Conservation (phyloP, 768 basidiomycete species). For the Hypholoma sublateritium region DNA sequence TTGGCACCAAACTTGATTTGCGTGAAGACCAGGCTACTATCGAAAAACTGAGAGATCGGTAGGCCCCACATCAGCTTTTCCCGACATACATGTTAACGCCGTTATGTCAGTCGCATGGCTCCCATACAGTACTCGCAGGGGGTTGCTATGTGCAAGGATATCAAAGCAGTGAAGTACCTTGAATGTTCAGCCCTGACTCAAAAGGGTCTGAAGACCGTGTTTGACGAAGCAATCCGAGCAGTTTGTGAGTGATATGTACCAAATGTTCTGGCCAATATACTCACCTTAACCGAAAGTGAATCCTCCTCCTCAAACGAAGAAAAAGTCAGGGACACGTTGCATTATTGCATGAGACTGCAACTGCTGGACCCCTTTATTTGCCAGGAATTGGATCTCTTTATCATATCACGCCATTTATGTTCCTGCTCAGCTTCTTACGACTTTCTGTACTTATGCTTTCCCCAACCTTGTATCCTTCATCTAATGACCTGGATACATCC, state of each 20-base stretch:
- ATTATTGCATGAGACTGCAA: slow-evolving; percentile 62
- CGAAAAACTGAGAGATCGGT: slow-evolving; percentile 92
- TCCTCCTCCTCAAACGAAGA: slow-evolving; percentile 65
- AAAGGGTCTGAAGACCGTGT: slow-evolving; percentile 98
- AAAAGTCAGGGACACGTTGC: slow-evolving; percentile 53
- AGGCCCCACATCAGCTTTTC: slow-evolving; percentile 12
- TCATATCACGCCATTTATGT: slow-evolving; percentile 57
- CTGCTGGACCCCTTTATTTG: slow-evolving; percentile 14
- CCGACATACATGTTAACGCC: slow-evolving; percentile 4
- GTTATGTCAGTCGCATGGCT: slow-evolving; percentile 72
- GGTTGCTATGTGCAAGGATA: slow-evolving; percentile 87
- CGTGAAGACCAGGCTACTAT: slow-evolving; percentile 94
- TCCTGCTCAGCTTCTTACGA: slow-evolving; percentile 63
- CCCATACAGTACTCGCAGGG: slow-evolving; percentile 94
- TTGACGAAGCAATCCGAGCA: slow-evolving; percentile 97
- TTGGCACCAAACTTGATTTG: slow-evolving; percentile 96
- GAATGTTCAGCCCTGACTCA: slow-evolving; percentile 97
- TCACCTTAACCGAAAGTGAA: slow-evolving; percentile 53
- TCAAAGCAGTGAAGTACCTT: slow-evolving; percentile 93
- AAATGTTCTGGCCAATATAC: slow-evolving; percentile 1
- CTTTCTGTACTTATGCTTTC: slow-evolving; percentile 45
- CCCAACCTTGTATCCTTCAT: slow-evolving; percentile 24
- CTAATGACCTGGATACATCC: slow-evolving; percentile 18
- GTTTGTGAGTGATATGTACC: slow-evolving; percentile 67
- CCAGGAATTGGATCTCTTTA: slow-evolving; percentile 24